Conservation (phyloP, 768 basidiomycete species). For the Suillus occidentalis region DNA sequence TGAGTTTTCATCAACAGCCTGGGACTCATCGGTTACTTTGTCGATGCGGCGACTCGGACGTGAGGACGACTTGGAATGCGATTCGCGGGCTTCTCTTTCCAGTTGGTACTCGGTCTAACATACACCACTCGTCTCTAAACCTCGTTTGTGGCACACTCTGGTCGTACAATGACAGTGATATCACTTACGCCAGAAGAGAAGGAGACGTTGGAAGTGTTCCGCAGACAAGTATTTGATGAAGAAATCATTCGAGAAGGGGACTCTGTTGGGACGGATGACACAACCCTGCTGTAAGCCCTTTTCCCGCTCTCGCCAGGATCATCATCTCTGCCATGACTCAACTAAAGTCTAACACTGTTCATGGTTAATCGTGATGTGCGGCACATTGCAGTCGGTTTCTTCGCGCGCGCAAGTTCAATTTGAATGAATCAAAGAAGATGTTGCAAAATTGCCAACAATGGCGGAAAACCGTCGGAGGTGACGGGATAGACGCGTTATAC, state of each 20-base stretch:
- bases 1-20: background rate
- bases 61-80: too few relatives aligned
- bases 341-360: background rate
- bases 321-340: background rate
- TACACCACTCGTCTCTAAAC: background rate
- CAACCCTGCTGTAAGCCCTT: conserved; percentile 54
- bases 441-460: conserved; percentile 65
- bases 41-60: background rate
- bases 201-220: conserved; percentile 49
- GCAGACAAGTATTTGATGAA: conserved; percentile 50
- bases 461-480: conserved; percentile 61
- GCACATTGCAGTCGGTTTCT: conserved; percentile 59
- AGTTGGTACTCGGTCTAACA: background rate
- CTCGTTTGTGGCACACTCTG: background rate
- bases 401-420: conserved; percentile 66
- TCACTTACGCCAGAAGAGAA: conserved; percentile 27
- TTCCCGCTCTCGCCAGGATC: background rate
- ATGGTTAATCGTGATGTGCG: conserved; percentile 8
- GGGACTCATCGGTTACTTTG: background rate
- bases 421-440: conserved; percentile 63
- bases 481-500: conserved; percentile 68
- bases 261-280: conserved; percentile 59
- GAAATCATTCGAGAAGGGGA: conserved; percentile 59
- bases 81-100: background rate
- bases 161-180: background rate